Evolutionary conservation across 129 eudicot species (phyloP).

Genomic region (Artemisia argyi): DNA sequence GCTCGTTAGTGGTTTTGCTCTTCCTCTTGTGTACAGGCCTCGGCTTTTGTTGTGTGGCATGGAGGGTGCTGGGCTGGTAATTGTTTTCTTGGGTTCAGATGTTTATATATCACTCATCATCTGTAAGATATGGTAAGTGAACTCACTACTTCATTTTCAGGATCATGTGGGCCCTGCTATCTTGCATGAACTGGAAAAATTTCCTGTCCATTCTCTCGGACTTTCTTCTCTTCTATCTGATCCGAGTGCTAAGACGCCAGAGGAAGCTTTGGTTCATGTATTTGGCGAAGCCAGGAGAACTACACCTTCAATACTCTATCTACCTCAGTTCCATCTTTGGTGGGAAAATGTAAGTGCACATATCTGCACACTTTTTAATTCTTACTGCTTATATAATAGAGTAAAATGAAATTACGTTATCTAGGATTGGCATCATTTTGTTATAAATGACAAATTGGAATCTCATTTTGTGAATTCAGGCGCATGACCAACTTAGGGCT

Average conservation of each 20-base stretch:
- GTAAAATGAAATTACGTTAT: not conserved
- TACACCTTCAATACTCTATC: conserved; percentile 88
- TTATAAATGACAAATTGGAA: not conserved
- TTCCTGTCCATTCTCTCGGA: conserved; percentile 95
- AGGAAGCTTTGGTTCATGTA: conserved; percentile 95
- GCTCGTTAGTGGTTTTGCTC: conserved; percentile 85
- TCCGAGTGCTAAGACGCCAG: conserved; percentile 99
- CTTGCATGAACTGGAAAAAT: conserved; percentile 92
- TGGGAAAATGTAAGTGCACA: conserved; percentile 82
- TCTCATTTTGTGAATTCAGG: conserved; percentile 49
- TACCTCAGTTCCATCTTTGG: conserved; percentile 96
- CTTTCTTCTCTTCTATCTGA: conserved; percentile 97
- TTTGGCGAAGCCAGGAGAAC: conserved; percentile 97
- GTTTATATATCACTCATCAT: conserved; percentile 3
- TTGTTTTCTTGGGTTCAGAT: conserved; percentile 12
- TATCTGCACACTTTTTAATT: conserved; percentile 13
- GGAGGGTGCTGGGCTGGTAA: conserved; percentile 95
- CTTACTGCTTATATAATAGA: not conserved
- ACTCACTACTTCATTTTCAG: conserved; percentile 51
- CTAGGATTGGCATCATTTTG: conserved; percentile 1
- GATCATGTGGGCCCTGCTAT: conserved; percentile 98
- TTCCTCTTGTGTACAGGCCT: conserved; percentile 94
- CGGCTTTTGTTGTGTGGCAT: conserved; percentile 73
- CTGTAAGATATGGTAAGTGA: conserved; percentile 26
- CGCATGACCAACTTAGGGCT: conserved; percentile 92